Percentiles rank a stretch among this genome's conserved stretches.
Conservation (phyloP, 1,284 basidiomycete genomes). For the Exsudoporus floridanus region DNA sequence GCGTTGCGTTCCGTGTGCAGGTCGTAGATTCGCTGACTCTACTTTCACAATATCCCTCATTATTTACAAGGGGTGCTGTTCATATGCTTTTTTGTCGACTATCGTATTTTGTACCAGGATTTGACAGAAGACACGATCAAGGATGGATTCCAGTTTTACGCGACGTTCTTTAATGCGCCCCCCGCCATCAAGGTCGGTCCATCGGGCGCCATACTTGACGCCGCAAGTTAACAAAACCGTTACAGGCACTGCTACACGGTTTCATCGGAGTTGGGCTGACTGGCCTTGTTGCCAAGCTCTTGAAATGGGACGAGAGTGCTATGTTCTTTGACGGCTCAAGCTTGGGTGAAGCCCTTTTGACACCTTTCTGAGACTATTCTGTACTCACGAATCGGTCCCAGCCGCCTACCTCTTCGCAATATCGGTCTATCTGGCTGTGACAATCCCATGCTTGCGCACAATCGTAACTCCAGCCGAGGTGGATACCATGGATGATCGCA, state of each 20-base stretch:
- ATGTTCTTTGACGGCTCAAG: conserved; percentile 89
- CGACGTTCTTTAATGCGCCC: conserved; percentile 87
- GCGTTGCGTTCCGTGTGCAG: conserved; percentile 20
- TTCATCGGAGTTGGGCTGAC: conserved; percentile 75
- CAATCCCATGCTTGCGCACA: conserved; percentile 73
- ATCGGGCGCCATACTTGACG: neutral
- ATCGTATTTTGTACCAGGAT: conserved; percentile 71
- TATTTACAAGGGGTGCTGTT: conserved; percentile 69
- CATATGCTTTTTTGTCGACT: conserved; percentile 86
- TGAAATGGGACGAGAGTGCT: conserved; percentile 86
- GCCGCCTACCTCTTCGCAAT: conserved; percentile 74
- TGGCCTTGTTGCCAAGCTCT: conserved; percentile 73
- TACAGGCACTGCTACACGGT: conserved; percentile 78
- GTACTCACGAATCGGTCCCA: conserved; percentile 35
- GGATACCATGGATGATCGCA: conserved; percentile 62
- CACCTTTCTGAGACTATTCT: neutral
- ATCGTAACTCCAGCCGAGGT: conserved; percentile 57
- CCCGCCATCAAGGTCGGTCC: conserved; percentile 78
- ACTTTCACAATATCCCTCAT: neutral
- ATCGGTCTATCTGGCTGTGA: conserved; percentile 78
- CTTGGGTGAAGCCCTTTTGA: conserved; percentile 53
- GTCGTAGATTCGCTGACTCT: conserved; percentile 4
- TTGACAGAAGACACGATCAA: conserved; percentile 61
- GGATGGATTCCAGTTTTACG: conserved; percentile 85
- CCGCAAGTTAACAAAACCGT: conserved; percentile 3